phyloP scores from a whole-genome alignment of 164 flowering plant species.

The Liquidambar formosana region DNA sequence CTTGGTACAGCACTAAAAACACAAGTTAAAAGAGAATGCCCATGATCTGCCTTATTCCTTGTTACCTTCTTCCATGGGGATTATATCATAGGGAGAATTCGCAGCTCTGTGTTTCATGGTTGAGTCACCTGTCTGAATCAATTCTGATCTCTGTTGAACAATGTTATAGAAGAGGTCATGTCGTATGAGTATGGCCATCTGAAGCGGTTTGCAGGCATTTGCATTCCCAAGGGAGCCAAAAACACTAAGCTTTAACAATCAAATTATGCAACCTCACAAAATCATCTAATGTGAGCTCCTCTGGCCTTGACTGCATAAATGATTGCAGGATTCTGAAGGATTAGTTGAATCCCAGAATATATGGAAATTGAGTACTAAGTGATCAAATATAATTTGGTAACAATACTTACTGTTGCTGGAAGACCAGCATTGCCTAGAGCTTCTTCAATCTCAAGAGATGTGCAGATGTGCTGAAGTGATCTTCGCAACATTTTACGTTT shows the following conservation, averaged over 20 bases:
- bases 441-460: slow-evolving; percentile 64
- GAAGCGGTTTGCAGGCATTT: not conserved
- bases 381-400: not conserved
- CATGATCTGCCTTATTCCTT: too few relatives aligned
- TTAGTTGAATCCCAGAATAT: not conserved
- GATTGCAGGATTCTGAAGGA: not conserved
- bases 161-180: slow-evolving; percentile 1
- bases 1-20: too few relatives aligned
- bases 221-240: not conserved
- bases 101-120: not conserved
- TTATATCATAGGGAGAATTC: not conserved
- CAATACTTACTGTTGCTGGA: slow-evolving; percentile 57
- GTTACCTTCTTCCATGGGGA: not conserved
- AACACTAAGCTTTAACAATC: slow-evolving; percentile 34
- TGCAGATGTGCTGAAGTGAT: slow-evolving; percentile 73
- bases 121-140: not conserved
- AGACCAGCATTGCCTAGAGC: slow-evolving; percentile 64
- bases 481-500: slow-evolving; percentile 90
- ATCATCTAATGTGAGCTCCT: slow-evolving; percentile 81
- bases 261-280: slow-evolving; percentile 82
- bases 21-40: too few relatives aligned
- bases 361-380: not conserved
- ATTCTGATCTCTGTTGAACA: slow-evolving; percentile 3
- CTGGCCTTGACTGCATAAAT: slow-evolving; percentile 76
- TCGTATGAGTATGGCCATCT: not conserved